Conservation (phyloP, 148 eudicot species). For the Pharnaceum exiguum region DNA sequence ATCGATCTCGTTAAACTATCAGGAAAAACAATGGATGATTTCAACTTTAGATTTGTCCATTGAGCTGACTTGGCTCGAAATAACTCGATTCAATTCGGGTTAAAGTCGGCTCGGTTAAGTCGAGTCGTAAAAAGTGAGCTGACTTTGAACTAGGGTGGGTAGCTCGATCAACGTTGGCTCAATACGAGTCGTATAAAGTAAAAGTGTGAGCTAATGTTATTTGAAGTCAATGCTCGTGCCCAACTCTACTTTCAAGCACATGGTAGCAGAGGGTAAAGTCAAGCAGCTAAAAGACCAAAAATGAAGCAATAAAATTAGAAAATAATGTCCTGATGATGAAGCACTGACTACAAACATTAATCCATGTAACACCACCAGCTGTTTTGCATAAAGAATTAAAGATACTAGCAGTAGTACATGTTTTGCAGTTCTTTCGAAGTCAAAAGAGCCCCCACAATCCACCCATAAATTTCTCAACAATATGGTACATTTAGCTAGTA, state of each 20-base stretch:
- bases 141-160: too few species aligned
- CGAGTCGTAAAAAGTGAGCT: too few species aligned
- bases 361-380: constrained; percentile 6
- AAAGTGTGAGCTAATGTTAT: too few species aligned
- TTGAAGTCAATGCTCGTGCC: too few species aligned
- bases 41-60: too few species aligned
- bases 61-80: too few species aligned
- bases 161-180: too few species aligned
- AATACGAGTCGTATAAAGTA: too few species aligned
- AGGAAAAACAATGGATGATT: too few species aligned
- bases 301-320: background rate
- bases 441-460: constrained; percentile 20
- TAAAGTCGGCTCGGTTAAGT: too few species aligned
- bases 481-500: background rate
- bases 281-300: background rate
- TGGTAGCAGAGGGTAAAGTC: background rate
- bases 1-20: too few species aligned
- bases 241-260: background rate
- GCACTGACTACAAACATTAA: constrained; percentile 18
- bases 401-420: background rate
- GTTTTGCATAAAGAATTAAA: constrained; percentile 8
- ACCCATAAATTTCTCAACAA: background rate
- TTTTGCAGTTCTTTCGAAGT: constrained; percentile 6
- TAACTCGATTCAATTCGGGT: too few species aligned
- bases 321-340: constrained; percentile 20